Conservation (phyloP, 257 asterid genomes). For the Penstemon newberryi region DNA sequence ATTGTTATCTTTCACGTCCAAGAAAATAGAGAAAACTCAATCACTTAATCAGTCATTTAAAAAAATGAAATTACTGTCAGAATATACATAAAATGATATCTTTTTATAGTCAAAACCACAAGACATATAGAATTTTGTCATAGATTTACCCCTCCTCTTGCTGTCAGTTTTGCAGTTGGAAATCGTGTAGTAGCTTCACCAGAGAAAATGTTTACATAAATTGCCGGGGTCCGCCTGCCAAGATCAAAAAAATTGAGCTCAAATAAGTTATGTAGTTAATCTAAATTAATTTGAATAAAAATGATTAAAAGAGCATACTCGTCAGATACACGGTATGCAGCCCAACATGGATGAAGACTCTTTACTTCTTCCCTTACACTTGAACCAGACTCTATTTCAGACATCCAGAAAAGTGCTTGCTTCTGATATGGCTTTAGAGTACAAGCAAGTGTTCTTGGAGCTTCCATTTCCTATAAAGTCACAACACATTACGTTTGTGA, state of each 20-base stretch:
- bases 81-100: too few species aligned
- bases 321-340: conserved; percentile 75
- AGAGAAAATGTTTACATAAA: conserved; percentile 70
- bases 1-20: neutral
- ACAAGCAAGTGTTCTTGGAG: conserved; percentile 65
- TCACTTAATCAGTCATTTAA: neutral
- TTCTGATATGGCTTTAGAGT: conserved; percentile 77
- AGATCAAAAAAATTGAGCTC: conserved; percentile 11
- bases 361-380: conserved; percentile 54
- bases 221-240: conserved; percentile 74
- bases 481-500: neutral
- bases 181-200: conserved; percentile 77
- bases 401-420: conserved; percentile 89
- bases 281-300: conserved; percentile 1
- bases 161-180: conserved; percentile 64
- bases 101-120: neutral
- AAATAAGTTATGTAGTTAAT: neutral
- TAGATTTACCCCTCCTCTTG: conserved; percentile 76
- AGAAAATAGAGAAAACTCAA: neutral
- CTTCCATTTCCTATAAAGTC: conserved; percentile 67
- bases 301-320: conserved; percentile 46
- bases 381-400: conserved; percentile 63
- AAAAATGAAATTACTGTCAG: too few species aligned
- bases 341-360: conserved; percentile 93
- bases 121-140: neutral